Conservation (phyloP, 2,329 filamentous ascomycete species). For the Fusarium xyrophilum region DNA sequence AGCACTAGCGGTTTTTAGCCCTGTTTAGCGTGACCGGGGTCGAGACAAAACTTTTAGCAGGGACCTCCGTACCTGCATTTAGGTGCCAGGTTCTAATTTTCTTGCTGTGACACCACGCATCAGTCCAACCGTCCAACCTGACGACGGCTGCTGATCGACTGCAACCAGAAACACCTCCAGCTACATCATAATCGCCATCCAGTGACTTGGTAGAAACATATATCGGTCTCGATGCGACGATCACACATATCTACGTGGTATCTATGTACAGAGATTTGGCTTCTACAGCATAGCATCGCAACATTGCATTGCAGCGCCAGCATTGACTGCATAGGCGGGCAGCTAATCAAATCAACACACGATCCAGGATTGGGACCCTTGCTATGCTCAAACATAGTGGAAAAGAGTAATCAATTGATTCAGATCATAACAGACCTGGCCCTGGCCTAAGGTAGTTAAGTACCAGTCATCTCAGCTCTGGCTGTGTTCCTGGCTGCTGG, state of each 20-base stretch:
- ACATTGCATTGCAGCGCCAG: not conserved
- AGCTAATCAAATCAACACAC: conserved; percentile 24
- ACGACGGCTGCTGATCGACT: conserved; percentile 14
- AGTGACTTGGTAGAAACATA: conserved; percentile 16
- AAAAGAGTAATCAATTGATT: conserved; percentile 29
- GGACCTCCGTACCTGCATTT: not conserved
- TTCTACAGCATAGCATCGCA: not conserved
- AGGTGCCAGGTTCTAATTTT: not conserved
- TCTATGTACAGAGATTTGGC: not conserved
- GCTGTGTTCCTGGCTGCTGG: not conserved
- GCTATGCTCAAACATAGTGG: conserved; percentile 38
- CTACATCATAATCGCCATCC: conserved; percentile 14
- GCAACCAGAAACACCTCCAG: not conserved
- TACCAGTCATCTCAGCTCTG: conserved; percentile 19
- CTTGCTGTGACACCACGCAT: not conserved
- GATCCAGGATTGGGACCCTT: conserved; percentile 15
- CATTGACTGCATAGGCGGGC: conserved; percentile 5
- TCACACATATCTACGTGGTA: conserved; percentile 1
- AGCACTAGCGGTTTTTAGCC: too few relatives aligned
- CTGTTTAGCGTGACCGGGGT: too few relatives aligned
- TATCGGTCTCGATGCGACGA: conserved; percentile 17
- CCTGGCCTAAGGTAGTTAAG: conserved; percentile 27
- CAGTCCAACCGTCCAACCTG: conserved; percentile 1
- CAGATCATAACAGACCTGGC: conserved; percentile 5
- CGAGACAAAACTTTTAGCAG: too few relatives aligned